Evolutionary conservation across 345 rosid species (phyloP).

Genomic region (Ricinus communis): DNA sequence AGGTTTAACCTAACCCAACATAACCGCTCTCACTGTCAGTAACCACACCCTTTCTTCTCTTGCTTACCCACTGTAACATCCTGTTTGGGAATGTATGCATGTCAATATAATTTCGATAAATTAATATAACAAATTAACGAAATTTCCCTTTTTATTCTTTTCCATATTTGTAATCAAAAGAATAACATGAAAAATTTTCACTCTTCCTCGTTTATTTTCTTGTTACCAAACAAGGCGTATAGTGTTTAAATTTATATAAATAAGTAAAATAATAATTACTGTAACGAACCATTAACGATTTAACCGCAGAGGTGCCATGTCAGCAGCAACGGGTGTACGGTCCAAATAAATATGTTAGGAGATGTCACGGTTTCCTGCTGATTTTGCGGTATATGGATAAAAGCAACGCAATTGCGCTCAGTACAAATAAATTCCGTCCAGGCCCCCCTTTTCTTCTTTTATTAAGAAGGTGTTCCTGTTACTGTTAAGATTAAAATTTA

Average conservation of each 20-base stretch:
- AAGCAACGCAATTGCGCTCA: slow-evolving; percentile 11
- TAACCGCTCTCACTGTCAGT: not conserved
- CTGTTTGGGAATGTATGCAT: too few relatives aligned
- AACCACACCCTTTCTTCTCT: not conserved
- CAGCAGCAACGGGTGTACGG: slow-evolving; percentile 15
- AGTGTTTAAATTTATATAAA: too few relatives aligned
- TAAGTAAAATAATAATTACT: not conserved
- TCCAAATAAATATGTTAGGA: not conserved
- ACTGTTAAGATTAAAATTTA: too few relatives aligned
- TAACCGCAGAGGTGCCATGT: slow-evolving; percentile 22
- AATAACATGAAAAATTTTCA: too few relatives aligned
- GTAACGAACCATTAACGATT: slow-evolving; percentile 7
- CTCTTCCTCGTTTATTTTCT: too few relatives aligned
- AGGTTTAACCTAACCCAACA: slow-evolving; percentile 16
- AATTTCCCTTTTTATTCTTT: too few relatives aligned
- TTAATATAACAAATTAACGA: too few relatives aligned
- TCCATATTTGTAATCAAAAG: too few relatives aligned
- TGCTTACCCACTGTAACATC: not conserved
- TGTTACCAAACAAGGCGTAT: too few relatives aligned
- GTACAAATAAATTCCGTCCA: not conserved
- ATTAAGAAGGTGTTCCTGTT: too few relatives aligned
- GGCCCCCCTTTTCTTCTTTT: too few relatives aligned
- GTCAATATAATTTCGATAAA: too few relatives aligned
- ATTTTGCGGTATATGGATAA: slow-evolving; percentile 37
- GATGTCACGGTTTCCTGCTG: slow-evolving; percentile 47